Base-by-base conservation (phyloP, 1,284 basidiomycete species). In the Sparassis latifolia region DNA sequence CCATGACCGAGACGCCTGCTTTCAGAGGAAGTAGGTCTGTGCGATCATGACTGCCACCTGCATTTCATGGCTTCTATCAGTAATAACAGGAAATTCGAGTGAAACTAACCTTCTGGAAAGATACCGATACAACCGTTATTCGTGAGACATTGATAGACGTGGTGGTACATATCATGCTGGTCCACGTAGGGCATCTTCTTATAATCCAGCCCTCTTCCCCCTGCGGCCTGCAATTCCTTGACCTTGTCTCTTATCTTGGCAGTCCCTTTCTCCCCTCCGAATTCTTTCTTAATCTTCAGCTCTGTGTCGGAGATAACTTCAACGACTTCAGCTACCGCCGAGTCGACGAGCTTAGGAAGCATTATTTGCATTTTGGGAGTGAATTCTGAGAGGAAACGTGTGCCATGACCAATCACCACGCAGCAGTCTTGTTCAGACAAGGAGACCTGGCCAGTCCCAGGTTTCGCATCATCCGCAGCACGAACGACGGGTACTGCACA, bases 1-100 rank as follows among this genome's bases (percentile, higher is more conserved):
- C 93, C 94, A 98, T 97, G 59, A 97, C 81, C 1, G 93, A 89
- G 44, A 98, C 93, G 3, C 95, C 95, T 27, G 95, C 95, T 70
- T 98, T 98, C 44, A 98, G 77, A 1, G 95, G 95, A 37, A 97
- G 78, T 49, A 97, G 79, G 66, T 97, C 94, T 12, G 91, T 95
- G 39, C 95, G 86, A 70, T 98, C 95, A 69, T 98, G 95, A 51
- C 94, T 97, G 51, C 95, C 95, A 59, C 94, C 92, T 94, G 57
- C 30, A 37, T 37, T 37, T 12, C 6, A 12, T 37, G 12, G 6
- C 12, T 12, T 7, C 7, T 12, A 37, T 6, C 35, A 7, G 35
- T 12, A 37, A 37, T 37, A 12, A 20, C 35, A 37, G 35, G 35
- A 37, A 6, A 12, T 37, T 12, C 7, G 6, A 6, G 12, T 7